Evolutionary conservation across 2,329 filamentous ascomycete species (phyloP), one percentile per base, ranked within the genome.

Genomic region (Xylaria sp.): DNA sequence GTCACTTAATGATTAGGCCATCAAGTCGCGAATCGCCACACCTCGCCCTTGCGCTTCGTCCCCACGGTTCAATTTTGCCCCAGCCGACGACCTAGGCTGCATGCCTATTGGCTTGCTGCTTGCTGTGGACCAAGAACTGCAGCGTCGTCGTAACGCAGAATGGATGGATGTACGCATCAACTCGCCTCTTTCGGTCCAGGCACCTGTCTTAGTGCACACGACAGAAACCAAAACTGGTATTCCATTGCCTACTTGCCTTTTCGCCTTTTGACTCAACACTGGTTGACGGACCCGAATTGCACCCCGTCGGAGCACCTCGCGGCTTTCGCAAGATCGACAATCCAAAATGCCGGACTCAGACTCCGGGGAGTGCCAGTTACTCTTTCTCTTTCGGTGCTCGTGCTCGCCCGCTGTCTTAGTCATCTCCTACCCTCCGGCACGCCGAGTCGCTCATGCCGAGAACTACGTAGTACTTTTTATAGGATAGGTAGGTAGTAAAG

Each of bases 351-450:
- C 68, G 60, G 41, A 63, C 53, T 65, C 6, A 61, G 60, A 65
- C 45, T 55, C 69, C 59, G 64, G 69, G 65, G 66, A 56, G 53
- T n/a, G n/a, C 25, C 13, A 34, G n/a, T 18, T 25, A 41, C 66
- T 67, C 62, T 70, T 66, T 68, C 41, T 15, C 36, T 56, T 71
- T 70, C 67, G 65, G 62, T 69, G 39, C 53, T 15, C 41, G 56
- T 69, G 56, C 61, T 46, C 53, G 58, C 63, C 48, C 28, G 65
- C 20, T 58, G 63, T 67, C 65, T 71, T 71, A 71, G 63, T 71
- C 69, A 71, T 67, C 61, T 59, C 32, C 55, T 63, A 63, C 46
- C 43, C 56, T 56, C 53, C 59, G 41, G 41, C 45, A 20, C 62
- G 48, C 64, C 60, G 64, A 55, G 50, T 71, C 64, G 69, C 64